A percentile compares a stretch with the other conserved stretches of the same genome.
phyloP scores from a whole-genome alignment of 768 basidiomycete species.

The Xerocomus spinulosus region DNA sequence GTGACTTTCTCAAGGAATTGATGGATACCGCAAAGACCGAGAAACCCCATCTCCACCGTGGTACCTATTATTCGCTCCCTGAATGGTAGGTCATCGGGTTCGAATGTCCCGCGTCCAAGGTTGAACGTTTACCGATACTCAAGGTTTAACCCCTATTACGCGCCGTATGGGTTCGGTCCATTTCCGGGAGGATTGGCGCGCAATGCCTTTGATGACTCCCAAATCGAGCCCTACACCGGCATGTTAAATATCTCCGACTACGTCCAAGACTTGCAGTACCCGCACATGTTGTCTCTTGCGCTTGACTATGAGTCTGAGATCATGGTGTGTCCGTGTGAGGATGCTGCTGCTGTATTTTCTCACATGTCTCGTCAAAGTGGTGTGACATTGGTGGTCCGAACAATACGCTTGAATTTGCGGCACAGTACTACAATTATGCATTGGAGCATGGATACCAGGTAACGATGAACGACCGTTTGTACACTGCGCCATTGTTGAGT shows the following conservation, averaged over 20 bases:
- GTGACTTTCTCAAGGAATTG: constrained; percentile 49
- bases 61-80: constrained; percentile 55
- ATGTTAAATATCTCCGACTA: constrained; percentile 47
- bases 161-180: constrained; percentile 42
- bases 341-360: too few species aligned
- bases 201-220: constrained; percentile 43
- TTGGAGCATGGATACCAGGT: constrained; percentile 42
- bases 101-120: not conserved
- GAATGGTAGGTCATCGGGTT: constrained; percentile 38
- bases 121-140: not conserved
- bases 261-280: constrained; percentile 45
- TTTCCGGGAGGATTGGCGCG: constrained; percentile 55
- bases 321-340: constrained; percentile 36
- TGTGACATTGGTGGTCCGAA: constrained; percentile 55
- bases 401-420: constrained; percentile 41
- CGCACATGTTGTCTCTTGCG: constrained; percentile 48
- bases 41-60: constrained; percentile 49
- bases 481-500: not conserved
- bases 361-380: too few species aligned
- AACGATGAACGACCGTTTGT: constrained; percentile 41
- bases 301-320: constrained; percentile 49
- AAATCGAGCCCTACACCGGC: constrained; percentile 54
- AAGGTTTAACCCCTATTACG: constrained; percentile 54
- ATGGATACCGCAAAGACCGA: constrained; percentile 45
- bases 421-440: constrained; percentile 44